Conservation (phyloP, 2,329 filamentous ascomycete genomes). For the Pezicula neosporulosa region DNA sequence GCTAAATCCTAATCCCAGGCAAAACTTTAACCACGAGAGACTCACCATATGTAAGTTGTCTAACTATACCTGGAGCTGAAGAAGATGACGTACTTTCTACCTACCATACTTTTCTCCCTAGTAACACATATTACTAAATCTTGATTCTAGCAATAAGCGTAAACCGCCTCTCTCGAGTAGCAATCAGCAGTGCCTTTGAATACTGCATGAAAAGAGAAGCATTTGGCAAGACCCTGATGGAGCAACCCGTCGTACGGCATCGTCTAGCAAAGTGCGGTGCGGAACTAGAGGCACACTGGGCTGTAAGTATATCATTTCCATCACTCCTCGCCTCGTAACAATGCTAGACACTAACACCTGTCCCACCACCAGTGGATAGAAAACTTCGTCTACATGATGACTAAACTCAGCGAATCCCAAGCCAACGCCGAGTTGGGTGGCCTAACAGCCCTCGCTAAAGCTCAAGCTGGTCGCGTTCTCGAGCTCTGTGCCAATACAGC, state of each 20-base stretch:
- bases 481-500: constrained; percentile 69
- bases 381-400: constrained; percentile 66
- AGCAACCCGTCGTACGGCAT: constrained; percentile 72
- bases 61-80: too few relatives aligned
- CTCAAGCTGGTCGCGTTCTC: constrained; percentile 67
- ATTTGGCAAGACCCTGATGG: constrained; percentile 65
- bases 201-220: constrained; percentile 65
- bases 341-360: too few relatives aligned
- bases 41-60: constrained; percentile 59
- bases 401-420: constrained; percentile 53
- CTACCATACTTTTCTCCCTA: too few relatives aligned
- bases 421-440: constrained; percentile 66
- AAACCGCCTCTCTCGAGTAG: constrained; percentile 60
- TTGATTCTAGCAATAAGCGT: constrained; percentile 24
- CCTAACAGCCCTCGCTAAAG: constrained; percentile 69
- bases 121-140: too few relatives aligned
- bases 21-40: constrained; percentile 78
- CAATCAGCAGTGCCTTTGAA: constrained; percentile 54
- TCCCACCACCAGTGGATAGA: constrained; percentile 53
- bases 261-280: constrained; percentile 68
- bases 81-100: too few relatives aligned
- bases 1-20: constrained; percentile 21
- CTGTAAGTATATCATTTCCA: constrained; percentile 23
- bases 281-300: constrained; percentile 64
- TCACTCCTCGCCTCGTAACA: too few relatives aligned